Percentiles rank a stretch among this genome's conserved stretches.
Evolutionary conservation across 805 yeast genomes (phyloP).

Genomic region (Candida broadrunensis): DNA sequence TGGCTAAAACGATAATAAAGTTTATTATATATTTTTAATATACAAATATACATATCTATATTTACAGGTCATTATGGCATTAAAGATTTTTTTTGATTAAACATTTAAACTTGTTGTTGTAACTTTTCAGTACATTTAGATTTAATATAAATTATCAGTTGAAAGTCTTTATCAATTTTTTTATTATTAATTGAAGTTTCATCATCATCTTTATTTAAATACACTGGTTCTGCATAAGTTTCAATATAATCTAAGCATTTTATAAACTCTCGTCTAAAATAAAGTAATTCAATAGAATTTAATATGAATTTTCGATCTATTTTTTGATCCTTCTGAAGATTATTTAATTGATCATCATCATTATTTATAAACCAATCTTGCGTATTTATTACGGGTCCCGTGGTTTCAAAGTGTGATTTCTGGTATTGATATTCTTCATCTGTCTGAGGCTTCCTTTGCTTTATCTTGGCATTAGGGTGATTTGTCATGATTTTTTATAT

Average conservation of each 20-base stretch:
- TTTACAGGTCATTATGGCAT: too few relatives aligned
- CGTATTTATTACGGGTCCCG: conserved; percentile 60
- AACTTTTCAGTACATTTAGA: conserved; percentile 2
- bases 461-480: background rate
- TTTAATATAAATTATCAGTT: conserved; percentile 3
- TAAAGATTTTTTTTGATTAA: too few relatives aligned
- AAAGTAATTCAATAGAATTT: conserved; percentile 62
- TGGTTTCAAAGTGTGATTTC: conserved; percentile 41
- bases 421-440: conserved; percentile 61
- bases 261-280: conserved; percentile 50
- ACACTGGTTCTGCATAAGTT: conserved; percentile 27
- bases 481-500: too few relatives aligned
- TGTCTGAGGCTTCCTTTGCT: conserved; percentile 62
- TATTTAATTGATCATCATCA: conserved; percentile 25
- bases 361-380: conserved; percentile 37
- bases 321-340: conserved; percentile 29
- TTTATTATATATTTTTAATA: conserved; percentile 11
- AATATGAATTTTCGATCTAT: conserved; percentile 54
- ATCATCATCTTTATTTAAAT: conserved; percentile 13
- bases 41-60: background rate
- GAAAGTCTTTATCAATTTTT: conserved; percentile 3
- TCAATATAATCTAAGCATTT: conserved; percentile 48
- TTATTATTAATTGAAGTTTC: background rate
- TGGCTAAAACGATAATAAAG: conserved; percentile 23
- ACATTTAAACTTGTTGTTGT: too few relatives aligned